Base-by-base conservation (phyloP, 768 basidiomycete genomes). In the Auricularia cornea region DNA sequence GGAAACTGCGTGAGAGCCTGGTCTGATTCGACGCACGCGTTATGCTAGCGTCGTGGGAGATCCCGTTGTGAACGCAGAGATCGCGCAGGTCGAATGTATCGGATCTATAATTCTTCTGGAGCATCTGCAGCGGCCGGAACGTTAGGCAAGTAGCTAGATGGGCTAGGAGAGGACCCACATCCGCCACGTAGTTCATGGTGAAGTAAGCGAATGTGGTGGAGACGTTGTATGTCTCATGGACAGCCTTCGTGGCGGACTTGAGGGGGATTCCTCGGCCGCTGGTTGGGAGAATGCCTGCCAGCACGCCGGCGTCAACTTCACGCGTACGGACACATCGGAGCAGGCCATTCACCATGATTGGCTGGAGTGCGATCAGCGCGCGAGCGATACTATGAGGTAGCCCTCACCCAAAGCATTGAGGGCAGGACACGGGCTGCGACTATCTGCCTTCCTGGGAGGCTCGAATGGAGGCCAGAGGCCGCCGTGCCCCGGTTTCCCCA, bases 101-200 rank as follows among this genome's bases (percentile, higher is more conserved):
- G 56, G 83, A 77, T 31, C 87, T 87, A 88, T 31, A 29, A 20
- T 20, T 31, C 54, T 57, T 57, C 30, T 57, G 54, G 28, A 57
- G 54, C 54, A 57, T 57, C 54, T 57, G 54, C 26, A 57, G n/a
- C n/a, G n/a, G n/a, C n/a, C n/a, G n/a, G n/a, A n/a, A n/a, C n/a
- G n/a, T n/a, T n/a, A n/a, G n/a, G 20, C 44, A 8, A 20, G 26
- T 16, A 16, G 4, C n/a, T n/a, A n/a, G n/a, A n/a, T 28, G 8
- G 4, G 12, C 10, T 57, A 26, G 54, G 28, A 57, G 29, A 12
- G 20, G 29, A 30, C 54, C 11, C 8, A 57, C 54, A 5, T 57
- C 54, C 11, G 54, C 54, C 23, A 57, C 26, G 28, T 29, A 57
- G 54, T 57, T 57, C 28, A 57, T 8, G 8, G 54, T 57, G 11